Percentiles rank a stretch among this genome's conserved stretches.
Conservation (phyloP, 306 rosid genomes). For the Psophocarpus tetragonolobus region DNA sequence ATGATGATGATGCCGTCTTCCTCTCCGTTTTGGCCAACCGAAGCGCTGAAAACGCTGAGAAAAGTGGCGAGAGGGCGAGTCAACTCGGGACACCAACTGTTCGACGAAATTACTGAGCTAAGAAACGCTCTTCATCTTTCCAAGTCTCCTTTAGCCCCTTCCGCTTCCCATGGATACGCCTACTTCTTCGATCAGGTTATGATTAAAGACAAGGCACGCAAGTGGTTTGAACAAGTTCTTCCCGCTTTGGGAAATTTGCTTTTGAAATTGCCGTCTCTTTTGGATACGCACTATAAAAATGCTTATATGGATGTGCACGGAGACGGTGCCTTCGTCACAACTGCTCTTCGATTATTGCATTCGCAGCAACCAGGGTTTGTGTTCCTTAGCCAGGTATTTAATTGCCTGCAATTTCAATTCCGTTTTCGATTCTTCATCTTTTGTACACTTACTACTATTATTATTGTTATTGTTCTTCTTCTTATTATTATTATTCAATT, state of each 20-base stretch:
- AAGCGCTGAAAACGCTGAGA: slow-evolving; percentile 55
- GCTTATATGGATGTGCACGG: slow-evolving; percentile 39
- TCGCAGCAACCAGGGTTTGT: slow-evolving; percentile 74
- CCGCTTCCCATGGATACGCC: slow-evolving; percentile 53
- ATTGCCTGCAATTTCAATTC: too few species aligned
- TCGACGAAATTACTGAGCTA: slow-evolving; percentile 59
- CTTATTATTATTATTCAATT: too few species aligned
- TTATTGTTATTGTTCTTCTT: too few species aligned
- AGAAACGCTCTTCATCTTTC: slow-evolving; percentile 57
- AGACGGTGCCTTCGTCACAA: slow-evolving; percentile 22
- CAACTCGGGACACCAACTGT: slow-evolving; percentile 53
- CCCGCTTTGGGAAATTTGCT: slow-evolving; percentile 77
- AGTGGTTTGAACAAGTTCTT: slow-evolving; percentile 69
- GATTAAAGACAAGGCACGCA: slow-evolving; percentile 50
- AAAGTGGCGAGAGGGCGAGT: slow-evolving; percentile 51
- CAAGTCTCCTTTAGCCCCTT: slow-evolving; percentile 44
- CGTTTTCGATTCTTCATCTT: too few species aligned
- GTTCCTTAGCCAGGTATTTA: slow-evolving; percentile 68
- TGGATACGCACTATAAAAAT: slow-evolving; percentile 68
- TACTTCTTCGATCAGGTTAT: slow-evolving; percentile 84
- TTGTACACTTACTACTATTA: too few species aligned
- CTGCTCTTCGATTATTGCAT: slow-evolving; percentile 68
- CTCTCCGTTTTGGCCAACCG: slow-evolving; percentile 72
- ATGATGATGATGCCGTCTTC: slow-evolving; percentile 49
- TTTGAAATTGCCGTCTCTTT: slow-evolving; percentile 67